Evolutionary conservation across 2,329 filamentous ascomycete species (phyloP).

Genomic region (Fusarium pilosicola): DNA sequence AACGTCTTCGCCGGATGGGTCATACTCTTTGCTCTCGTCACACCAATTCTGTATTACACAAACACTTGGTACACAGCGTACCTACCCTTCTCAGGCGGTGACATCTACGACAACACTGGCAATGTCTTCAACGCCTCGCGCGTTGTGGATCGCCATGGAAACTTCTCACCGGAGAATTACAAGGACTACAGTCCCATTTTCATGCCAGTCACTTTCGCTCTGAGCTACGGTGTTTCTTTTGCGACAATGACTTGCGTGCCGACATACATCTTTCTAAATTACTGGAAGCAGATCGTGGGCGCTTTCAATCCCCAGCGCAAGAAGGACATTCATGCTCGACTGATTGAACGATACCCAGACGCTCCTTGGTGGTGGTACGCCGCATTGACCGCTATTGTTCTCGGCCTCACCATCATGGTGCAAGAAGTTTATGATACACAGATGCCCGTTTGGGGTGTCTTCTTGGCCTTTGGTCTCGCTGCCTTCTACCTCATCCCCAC

Average conservation of each 20-base stretch:
- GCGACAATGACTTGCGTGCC: conserved; percentile 1
- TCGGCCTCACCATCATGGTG: conserved; percentile 1
- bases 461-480: neutral
- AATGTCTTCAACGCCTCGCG: neutral
- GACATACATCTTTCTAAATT: neutral
- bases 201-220: neutral
- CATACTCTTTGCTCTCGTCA: neutral
- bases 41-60: neutral
- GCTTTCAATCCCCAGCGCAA: neutral
- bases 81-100: neutral
- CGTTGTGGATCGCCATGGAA: neutral
- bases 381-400: neutral
- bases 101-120: neutral
- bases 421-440: neutral
- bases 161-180: neutral
- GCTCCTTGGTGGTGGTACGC: conserved; percentile 7
- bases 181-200: neutral
- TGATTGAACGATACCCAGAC: neutral
- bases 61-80: neutral
- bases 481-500: neutral
- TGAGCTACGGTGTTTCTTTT: neutral
- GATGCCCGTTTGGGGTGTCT: conserved; percentile 4
- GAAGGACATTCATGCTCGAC: neutral
- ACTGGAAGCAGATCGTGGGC: neutral
- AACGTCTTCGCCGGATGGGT: neutral